These are phyloP conservation scores for Sherardia arvensis DNA, from an alignment of 257 asterid genomes.

Conservation along the genomic window DNA sequence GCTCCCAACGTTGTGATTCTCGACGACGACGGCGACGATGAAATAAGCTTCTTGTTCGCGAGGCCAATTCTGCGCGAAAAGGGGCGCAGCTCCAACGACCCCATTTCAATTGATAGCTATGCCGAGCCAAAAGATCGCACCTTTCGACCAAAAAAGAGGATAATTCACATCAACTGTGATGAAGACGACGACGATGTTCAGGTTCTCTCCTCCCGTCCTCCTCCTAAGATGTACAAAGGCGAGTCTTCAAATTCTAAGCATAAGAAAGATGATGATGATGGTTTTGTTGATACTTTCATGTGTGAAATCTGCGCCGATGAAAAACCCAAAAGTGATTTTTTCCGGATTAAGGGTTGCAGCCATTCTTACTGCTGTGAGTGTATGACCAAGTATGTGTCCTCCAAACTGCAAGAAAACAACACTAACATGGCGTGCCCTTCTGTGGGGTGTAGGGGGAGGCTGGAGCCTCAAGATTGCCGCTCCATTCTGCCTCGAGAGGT, in stretches of 20 bases:
- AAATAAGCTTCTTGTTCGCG: neutral
- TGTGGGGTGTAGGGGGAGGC: constrained; percentile 33
- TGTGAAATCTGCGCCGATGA: constrained; percentile 59
- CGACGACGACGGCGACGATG: neutral
- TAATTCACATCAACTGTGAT: constrained; percentile 6
- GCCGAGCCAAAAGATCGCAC: neutral
- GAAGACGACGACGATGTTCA: constrained; percentile 7
- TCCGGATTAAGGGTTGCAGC: constrained; percentile 29
- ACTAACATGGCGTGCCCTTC: constrained; percentile 38
- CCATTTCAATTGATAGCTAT: constrained; percentile 7
- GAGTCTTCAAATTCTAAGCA: constrained; percentile 29
- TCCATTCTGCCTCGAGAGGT: constrained; percentile 45
- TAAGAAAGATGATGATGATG: neutral
- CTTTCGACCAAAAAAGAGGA: constrained; percentile 1
- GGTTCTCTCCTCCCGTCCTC: neutral
- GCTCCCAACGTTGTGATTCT: neutral
- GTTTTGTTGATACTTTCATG: neutral
- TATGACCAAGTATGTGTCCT: constrained; percentile 34
- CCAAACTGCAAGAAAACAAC: constrained; percentile 39
- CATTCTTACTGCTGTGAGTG: constrained; percentile 49
- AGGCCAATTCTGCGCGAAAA: neutral
- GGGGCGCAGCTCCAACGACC: constrained; percentile 3
- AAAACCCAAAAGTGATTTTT: constrained; percentile 19
- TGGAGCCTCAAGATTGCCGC: constrained; percentile 55
- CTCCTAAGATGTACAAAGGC: constrained; percentile 23